A percentile compares a stretch with the other conserved stretches of the same genome.
Evolutionary conservation across 306 rosid species (phyloP).

Genomic region (Vigna nakashimae): DNA sequence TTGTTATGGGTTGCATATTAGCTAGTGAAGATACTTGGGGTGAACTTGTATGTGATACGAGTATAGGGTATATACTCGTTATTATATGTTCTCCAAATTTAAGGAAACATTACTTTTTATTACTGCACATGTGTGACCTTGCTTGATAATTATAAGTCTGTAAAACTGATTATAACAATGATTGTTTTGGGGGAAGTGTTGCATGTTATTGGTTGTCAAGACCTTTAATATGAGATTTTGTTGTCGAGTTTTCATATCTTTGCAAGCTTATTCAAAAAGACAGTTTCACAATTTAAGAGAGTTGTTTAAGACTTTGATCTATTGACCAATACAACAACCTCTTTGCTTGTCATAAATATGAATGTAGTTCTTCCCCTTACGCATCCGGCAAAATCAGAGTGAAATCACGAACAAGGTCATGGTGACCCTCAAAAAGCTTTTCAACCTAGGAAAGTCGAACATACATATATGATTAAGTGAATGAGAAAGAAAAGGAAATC

Average conservation of each 20-base stretch:
- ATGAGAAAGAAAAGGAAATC: not conserved
- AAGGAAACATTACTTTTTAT: too few species aligned
- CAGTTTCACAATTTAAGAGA: not conserved
- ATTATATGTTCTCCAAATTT: too few species aligned
- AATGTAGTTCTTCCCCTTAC: not conserved
- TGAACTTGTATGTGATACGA: too few species aligned
- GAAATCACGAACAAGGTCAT: slow-evolving; percentile 69
- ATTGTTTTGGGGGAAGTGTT: too few species aligned
- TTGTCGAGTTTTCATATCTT: not conserved
- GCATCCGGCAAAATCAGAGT: slow-evolving; percentile 51
- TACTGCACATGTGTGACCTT: too few species aligned
- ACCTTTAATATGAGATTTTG: not conserved
- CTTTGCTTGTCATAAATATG: not conserved
- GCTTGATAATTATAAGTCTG: too few species aligned
- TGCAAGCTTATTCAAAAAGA: not conserved
- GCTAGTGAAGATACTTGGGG: too few species aligned
- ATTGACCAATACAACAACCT: not conserved
- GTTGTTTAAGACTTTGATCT: not conserved
- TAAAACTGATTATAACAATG: too few species aligned
- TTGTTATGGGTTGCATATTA: too few species aligned
- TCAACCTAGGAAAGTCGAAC: slow-evolving; percentile 45
- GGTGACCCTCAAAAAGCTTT: slow-evolving; percentile 47
- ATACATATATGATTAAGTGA: not conserved
- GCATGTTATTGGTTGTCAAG: too few species aligned
- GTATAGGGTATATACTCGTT: too few species aligned